A percentile compares a stretch with the other conserved stretches of the same genome.
These are phyloP conservation scores for Taphrina deformans DNA, from an alignment of 1,139 yeast genomes.

Conservation along the genomic window DNA sequence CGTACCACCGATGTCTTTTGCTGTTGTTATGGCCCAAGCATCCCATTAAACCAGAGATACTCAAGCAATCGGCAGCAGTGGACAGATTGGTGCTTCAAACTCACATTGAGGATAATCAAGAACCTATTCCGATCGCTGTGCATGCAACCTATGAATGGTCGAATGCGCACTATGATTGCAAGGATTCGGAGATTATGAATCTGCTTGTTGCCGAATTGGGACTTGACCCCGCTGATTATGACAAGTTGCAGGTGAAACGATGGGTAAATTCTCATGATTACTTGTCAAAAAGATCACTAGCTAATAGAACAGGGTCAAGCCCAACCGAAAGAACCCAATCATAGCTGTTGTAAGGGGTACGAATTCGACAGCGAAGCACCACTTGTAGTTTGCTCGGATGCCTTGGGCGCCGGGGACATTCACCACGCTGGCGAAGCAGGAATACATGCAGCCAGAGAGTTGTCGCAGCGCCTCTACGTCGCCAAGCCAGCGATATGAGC, in stretches of 20 bases:
- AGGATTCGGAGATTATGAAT: background rate
- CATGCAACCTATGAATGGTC: conserved; percentile 20
- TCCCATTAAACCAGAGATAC: background rate
- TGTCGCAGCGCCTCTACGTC: background rate
- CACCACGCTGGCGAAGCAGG: conserved; percentile 24
- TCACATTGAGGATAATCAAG: conserved; percentile 14
- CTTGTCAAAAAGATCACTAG: background rate
- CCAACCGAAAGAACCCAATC: background rate
- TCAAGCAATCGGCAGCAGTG: background rate
- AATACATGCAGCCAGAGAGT: conserved; percentile 20
- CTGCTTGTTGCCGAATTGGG: background rate
- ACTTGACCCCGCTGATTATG: background rate
- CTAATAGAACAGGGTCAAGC: conserved; percentile 16
- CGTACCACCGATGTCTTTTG: background rate
- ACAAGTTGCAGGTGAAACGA: conserved; percentile 20
- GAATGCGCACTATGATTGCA: background rate
- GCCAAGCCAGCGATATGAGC: background rate
- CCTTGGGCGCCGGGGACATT: conserved; percentile 17
- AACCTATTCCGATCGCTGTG: conserved; percentile 14
- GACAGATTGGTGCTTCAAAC: background rate
- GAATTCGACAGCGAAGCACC: background rate
- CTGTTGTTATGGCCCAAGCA: conserved; percentile 25
- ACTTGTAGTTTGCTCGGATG: conserved; percentile 20
- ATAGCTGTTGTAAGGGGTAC: background rate
- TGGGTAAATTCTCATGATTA: background rate